These are phyloP conservation scores for Pyrenophora graminea DNA, from an alignment of 2,329 filamentous ascomycete genomes.

Conservation along the genomic window DNA sequence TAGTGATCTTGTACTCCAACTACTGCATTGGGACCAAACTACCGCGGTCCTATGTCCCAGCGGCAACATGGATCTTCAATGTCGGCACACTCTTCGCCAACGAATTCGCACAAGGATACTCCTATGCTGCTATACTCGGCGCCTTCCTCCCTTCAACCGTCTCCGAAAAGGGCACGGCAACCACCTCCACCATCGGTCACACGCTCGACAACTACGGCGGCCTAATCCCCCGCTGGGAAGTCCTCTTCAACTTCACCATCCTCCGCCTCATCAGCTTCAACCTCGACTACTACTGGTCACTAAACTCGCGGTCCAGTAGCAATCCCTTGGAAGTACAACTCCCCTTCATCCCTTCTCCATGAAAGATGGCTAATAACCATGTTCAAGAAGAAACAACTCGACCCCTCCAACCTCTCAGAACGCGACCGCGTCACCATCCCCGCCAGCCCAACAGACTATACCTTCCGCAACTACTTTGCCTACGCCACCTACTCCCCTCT, in stretches of 20 bases:
- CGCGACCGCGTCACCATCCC: conserved; percentile 80
- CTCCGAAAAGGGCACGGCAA: conserved; percentile 46
- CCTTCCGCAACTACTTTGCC: conserved; percentile 83
- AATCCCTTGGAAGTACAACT: conserved; percentile 81
- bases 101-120: conserved; percentile 80
- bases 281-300: conserved; percentile 93
- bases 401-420: conserved; percentile 84
- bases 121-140: conserved; percentile 65
- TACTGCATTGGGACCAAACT: conserved; percentile 75
- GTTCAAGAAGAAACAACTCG: conserved; percentile 93
- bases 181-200: conserved; percentile 64
- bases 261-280: conserved; percentile 95
- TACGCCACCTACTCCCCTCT: conserved; percentile 91
- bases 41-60: conserved; percentile 71
- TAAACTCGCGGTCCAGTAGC: conserved; percentile 64
- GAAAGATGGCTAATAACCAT: conserved; percentile 60
- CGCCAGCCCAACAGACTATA: conserved; percentile 71
- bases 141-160: conserved; percentile 52
- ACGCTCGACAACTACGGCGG: conserved; percentile 81
- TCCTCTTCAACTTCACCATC: conserved; percentile 97
- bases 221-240: conserved; percentile 87
- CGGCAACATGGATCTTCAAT: conserved; percentile 87
- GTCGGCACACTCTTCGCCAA: conserved; percentile 85
- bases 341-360: not conserved
- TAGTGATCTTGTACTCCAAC: conserved; percentile 79